Base-by-base conservation (phyloP, 2,329 filamentous ascomycete genomes). In the Cordyceps tenuipes region DNA sequence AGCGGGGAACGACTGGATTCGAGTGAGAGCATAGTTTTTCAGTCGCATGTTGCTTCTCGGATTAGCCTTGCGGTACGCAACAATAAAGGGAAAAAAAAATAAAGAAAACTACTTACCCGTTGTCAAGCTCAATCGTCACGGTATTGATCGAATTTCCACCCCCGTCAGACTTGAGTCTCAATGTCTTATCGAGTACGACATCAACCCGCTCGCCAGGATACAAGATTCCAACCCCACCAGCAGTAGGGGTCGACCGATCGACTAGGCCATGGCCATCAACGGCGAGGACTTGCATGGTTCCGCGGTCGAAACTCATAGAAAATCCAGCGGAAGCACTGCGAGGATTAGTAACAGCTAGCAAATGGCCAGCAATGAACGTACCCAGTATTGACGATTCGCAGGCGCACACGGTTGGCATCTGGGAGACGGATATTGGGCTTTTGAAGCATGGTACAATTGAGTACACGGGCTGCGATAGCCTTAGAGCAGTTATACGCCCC, bases 121-220 rank as follows among this genome's bases (percentile, higher is more conserved):
- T n/a, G 26, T 62, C 61, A 7, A 62, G 39, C n/a, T 59, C 56
- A 31, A 62, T 57, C 3, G 61, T 59, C n/a, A 62, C 19, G 4
- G 12, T 46, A 13, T 53, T 61, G 3, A 5, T 9, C 12, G 29
- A 51, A 5, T 17, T 3, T 3, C 48, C 39, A 13, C 57, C 48
- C 5, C 23, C 8, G 8, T 34, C 31, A 13, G 12, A 12, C 3
- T 49, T 55, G 2, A 36, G 2, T 1, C 19, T 39, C 0, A 31
- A 43, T 7, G 58, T 50, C 19, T 53, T 52, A 19, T 52, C 51
- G 7, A 59, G 47, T 2, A 63, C 23, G 6, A 64, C 34, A 43
- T 67, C 65, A 10, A 67, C 54, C 13, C 65, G 60, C 46, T 67
- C 64, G 39, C 65, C 65, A 2, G 65, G 65, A 26, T 66, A 63